Percentiles rank a stretch among this genome's conserved stretches.
These are phyloP conservation scores for Wickerhamiella domercqiae DNA, from an alignment of 805 yeast species.

Conservation along the genomic window DNA sequence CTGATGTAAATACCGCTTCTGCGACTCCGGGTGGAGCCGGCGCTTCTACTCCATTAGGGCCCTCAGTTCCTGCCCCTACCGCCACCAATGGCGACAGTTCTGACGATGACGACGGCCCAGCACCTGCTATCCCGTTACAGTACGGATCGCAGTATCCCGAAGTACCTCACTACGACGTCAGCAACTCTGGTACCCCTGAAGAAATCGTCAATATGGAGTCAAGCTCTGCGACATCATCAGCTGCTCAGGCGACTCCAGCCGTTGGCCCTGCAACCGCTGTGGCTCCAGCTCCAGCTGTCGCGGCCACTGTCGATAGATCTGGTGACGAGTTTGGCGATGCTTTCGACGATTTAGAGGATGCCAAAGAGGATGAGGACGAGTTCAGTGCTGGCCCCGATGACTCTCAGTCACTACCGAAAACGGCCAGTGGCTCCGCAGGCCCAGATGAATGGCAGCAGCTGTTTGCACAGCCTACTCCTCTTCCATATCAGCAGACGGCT, in stretches of 20 bases:
- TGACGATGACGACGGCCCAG: slow-evolving; percentile 15
- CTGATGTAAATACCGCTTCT: neutral
- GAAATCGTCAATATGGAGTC: neutral
- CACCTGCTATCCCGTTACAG: slow-evolving; percentile 11
- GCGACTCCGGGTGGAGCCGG: slow-evolving; percentile 1
- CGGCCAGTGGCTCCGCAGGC: slow-evolving; percentile 5
- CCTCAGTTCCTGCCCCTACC: neutral
- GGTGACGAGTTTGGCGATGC: slow-evolving; percentile 21
- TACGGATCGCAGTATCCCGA: slow-evolving; percentile 3
- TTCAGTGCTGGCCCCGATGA: too few relatives aligned
- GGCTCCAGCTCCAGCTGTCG: slow-evolving; percentile 5
- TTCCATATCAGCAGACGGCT: slow-evolving; percentile 10
- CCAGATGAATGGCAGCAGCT: slow-evolving; percentile 87
- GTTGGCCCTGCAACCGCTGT: slow-evolving; percentile 3
- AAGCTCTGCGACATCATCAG: neutral
- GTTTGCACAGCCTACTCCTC: slow-evolving; percentile 49
- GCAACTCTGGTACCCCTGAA: neutral
- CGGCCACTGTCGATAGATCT: slow-evolving; percentile 3
- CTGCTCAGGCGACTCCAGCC: neutral
- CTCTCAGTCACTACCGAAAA: neutral
- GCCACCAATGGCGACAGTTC: slow-evolving; percentile 5
- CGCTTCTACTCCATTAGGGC: neutral
- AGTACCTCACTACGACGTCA: neutral
- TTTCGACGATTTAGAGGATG: slow-evolving; percentile 26
- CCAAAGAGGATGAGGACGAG: slow-evolving; percentile 22